Base-by-base conservation (phyloP, 495 filamentous ascomycete species). In the Parachaetomium inaequale region DNA sequence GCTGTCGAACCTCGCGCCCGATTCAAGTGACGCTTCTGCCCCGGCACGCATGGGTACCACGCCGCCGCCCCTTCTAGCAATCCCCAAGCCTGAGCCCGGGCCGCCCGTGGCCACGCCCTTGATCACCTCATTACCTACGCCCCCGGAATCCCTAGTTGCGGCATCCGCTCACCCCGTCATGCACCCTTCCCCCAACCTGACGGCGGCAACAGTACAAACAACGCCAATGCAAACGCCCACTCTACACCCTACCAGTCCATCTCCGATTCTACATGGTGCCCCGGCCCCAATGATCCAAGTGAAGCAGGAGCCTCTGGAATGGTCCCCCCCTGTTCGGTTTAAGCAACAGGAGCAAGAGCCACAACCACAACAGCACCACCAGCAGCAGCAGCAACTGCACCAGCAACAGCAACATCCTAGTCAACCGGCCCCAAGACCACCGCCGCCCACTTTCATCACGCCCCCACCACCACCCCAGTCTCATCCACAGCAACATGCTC, bases 1-100 rank as follows among this genome's bases (percentile, higher is more conserved):
- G 14, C 75, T 80, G 46, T 82, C 80, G n/a, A 79, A 84, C 50
- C 82, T 82, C 54, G 76, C 82, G 10, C 82, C 82, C 8, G 82
- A 81, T 43, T 52, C 66, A 8, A 58, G 55, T 25, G 76, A 76
- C 17, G 67, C 55, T 34, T 50, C 50, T 10, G 47, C 49, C 3
- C 40, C 68, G 12, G 65, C 61, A 17, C 55, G 45, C 28, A 68
- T 56, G 63, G 55, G 66, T 1, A 60, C 59, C 19, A 19, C 63
- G 7, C 64, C 65, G 7, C 68, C 70, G 2, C 63, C 67, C 15
- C 66, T 52, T 3, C 60, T 55, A 10, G 43, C 57, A 2, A 61
- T 64, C 43, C 58, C 65, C 28, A 61, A 67, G 15, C 63, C 58
- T 15, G 56, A 62, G 6, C 43, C 57, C 1, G 55, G 57, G n/a